phyloP scores from a whole-genome alignment of 2,329 filamentous ascomycete genomes.

The Aspergillus nomiae region DNA sequence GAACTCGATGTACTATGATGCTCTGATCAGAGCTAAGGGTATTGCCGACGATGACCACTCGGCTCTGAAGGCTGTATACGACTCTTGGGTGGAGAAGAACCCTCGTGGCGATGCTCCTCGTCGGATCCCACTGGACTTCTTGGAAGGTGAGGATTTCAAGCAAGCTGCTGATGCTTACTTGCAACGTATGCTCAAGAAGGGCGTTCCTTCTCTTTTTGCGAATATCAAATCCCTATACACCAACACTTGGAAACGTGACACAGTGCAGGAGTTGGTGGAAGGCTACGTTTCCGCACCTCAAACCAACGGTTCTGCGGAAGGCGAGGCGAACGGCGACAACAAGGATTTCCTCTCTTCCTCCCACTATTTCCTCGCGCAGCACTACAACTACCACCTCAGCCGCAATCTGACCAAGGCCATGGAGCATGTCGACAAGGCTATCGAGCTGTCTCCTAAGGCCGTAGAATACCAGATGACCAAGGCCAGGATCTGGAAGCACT shows the following conservation, averaged over 20 bases:
- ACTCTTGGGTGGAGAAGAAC: constrained; percentile 77
- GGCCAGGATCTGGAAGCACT: constrained; percentile 91
- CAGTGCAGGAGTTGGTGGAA: constrained; percentile 73
- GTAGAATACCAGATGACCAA: constrained; percentile 95
- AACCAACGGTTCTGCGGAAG: constrained; percentile 52
- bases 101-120: constrained; percentile 82
- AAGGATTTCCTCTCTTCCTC: constrained; percentile 72
- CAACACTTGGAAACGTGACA: constrained; percentile 74
- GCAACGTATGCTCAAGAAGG: constrained; percentile 82
- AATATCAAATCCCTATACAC: constrained; percentile 93
- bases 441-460: constrained; percentile 75
- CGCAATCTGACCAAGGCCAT: constrained; percentile 80
- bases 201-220: constrained; percentile 92
- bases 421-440: constrained; percentile 79
- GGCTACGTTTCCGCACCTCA: constrained; percentile 66
- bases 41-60: constrained; percentile 63
- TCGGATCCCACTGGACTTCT: constrained; percentile 85
- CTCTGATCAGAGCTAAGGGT: constrained; percentile 69
- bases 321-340: constrained; percentile 53
- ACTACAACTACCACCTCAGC: constrained; percentile 91
- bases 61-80: constrained; percentile 73
- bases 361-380: constrained; percentile 91
- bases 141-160: constrained; percentile 79
- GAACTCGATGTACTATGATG: constrained; percentile 81
- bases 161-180: constrained; percentile 78